Percentiles rank a stretch among this genome's conserved stretches.
Conservation (phyloP, 1,284 basidiomycete genomes). For the Omphalotus olearius region DNA sequence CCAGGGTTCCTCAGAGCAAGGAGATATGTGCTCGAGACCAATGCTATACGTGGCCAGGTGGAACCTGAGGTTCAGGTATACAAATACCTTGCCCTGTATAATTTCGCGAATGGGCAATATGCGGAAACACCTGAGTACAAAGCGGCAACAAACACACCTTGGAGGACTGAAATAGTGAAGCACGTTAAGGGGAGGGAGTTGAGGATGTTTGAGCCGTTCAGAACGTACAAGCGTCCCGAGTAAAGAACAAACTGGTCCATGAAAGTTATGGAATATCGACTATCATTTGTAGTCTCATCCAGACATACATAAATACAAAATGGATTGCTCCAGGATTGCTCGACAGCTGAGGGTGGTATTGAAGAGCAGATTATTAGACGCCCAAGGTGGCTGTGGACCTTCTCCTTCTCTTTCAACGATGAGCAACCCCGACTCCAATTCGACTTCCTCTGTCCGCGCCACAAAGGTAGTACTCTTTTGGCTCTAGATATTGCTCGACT, state of each 20-base stretch:
- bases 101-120: slow-evolving; percentile 8
- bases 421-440: background rate
- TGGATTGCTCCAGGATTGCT: too few species aligned
- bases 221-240: slow-evolving; percentile 7
- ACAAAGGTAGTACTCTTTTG: slow-evolving; percentile 3
- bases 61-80: slow-evolving; percentile 3
- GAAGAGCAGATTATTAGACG: too few species aligned
- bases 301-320: too few species aligned
- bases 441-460: slow-evolving; percentile 4
- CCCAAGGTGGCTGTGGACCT: too few species aligned
- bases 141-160: slow-evolving; percentile 7
- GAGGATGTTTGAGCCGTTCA: slow-evolving; percentile 6
- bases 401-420: background rate
- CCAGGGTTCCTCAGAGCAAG: slow-evolving; percentile 10
- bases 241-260: background rate
- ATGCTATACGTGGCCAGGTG: slow-evolving; percentile 1
- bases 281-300: too few species aligned
- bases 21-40: slow-evolving; percentile 8
- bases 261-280: too few species aligned
- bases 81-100: slow-evolving; percentile 13
- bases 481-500: background rate
- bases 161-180: slow-evolving; percentile 6
- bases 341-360: too few species aligned
- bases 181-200: slow-evolving; percentile 1
- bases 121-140: slow-evolving; percentile 9